Conservation (phyloP, 495 filamentous ascomycete genomes). For the Corynascus novoguineensis region DNA sequence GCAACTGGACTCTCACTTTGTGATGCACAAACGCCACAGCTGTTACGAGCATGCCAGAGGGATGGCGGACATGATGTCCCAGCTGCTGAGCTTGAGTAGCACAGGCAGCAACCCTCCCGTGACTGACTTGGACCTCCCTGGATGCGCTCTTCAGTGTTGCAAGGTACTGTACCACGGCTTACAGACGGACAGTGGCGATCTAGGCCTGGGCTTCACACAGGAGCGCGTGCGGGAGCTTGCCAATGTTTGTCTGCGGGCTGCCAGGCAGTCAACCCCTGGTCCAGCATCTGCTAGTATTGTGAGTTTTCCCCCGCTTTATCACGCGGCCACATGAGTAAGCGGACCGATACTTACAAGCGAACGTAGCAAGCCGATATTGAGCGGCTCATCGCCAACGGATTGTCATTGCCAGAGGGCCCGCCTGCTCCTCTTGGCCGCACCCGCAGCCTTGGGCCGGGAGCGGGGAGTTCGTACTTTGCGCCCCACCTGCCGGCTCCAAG, state of each 20-base stretch:
- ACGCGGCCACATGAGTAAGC: background rate
- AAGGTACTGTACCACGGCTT: constrained; percentile 37
- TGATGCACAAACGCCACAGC: constrained; percentile 33
- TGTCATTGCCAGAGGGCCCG: constrained; percentile 17
- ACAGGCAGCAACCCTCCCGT: constrained; percentile 31
- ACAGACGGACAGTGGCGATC: constrained; percentile 20
- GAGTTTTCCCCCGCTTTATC: constrained; percentile 22
- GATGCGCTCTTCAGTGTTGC: constrained; percentile 45
- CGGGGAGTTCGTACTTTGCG: constrained; percentile 19
- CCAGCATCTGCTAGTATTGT: constrained; percentile 38
- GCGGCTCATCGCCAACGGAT: constrained; percentile 36
- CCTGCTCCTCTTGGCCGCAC: background rate
- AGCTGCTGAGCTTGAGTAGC: constrained; percentile 37
- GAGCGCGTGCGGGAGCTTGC: constrained; percentile 29
- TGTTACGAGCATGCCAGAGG: constrained; percentile 46
- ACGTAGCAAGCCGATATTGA: constrained; percentile 42
- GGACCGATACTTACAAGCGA: constrained; percentile 8
- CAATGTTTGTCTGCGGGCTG: constrained; percentile 25
- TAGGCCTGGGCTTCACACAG: constrained; percentile 23
- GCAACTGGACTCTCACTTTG: constrained; percentile 36
- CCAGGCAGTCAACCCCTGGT: constrained; percentile 24
- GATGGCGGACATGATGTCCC: constrained; percentile 45
- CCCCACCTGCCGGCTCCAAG: background rate
- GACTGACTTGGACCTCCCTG: constrained; percentile 44
- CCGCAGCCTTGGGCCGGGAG: constrained; percentile 3